Conservation (phyloP, 2,329 filamentous ascomycete species). For the Didymella segeticola region DNA sequence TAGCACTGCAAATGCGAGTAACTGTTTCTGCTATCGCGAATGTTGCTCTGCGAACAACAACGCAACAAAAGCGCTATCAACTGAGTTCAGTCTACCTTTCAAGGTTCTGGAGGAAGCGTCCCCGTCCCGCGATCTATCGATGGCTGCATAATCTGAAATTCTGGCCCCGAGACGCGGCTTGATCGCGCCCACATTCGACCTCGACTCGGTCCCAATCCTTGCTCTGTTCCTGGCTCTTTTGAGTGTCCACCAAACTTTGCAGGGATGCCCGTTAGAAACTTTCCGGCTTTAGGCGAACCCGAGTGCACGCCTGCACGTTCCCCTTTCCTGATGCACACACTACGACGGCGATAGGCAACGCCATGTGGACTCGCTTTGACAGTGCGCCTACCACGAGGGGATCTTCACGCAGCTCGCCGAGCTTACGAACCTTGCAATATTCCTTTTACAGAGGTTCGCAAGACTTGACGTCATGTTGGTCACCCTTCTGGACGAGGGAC, state of each 20-base stretch:
- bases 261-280: not conserved
- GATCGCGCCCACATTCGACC: not conserved
- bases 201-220: not conserved
- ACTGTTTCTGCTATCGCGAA: not conserved
- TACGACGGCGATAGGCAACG: not conserved
- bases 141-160: not conserved
- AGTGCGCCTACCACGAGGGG: constrained; percentile 3
- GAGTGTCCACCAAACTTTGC: not conserved
- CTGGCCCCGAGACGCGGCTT: not conserved
- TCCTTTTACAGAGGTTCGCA: not conserved
- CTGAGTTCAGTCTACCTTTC: not conserved
- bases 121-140: constrained; percentile 3
- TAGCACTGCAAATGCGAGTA: not conserved
- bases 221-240: not conserved
- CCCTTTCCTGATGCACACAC: not conserved
- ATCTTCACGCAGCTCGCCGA: constrained; percentile 6
- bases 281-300: not conserved
- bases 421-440: not conserved
- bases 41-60: not conserved
- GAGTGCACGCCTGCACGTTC: not conserved
- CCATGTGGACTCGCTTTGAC: not conserved
- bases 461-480: constrained; percentile 1
- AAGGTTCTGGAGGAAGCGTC: not conserved
- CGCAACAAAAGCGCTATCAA: too few species aligned
- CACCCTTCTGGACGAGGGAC: not conserved